Conservation (phyloP, 805 yeast species). For the Cyberlindnera nakhonratchasimensis region DNA sequence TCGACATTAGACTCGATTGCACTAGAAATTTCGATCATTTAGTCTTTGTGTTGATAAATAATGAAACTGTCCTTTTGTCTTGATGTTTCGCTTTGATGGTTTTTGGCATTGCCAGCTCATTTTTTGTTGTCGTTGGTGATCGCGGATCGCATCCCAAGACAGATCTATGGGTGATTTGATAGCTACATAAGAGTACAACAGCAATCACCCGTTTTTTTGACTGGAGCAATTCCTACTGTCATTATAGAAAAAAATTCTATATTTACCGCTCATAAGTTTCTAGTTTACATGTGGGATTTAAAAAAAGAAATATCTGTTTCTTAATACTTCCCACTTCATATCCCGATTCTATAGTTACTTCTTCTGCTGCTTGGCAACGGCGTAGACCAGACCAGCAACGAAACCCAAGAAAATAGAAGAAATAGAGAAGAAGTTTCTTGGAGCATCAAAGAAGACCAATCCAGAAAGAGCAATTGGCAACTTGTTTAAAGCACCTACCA, state of each 20-base stretch:
- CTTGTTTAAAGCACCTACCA: constrained; percentile 99
- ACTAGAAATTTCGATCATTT: constrained; percentile 6
- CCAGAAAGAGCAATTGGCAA: constrained; percentile 97
- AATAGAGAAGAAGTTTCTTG: constrained; percentile 88
- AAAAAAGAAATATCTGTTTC: too few relatives aligned
- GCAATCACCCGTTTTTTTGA: too few relatives aligned
- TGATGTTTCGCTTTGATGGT: neutral
- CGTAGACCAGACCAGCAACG: constrained; percentile 92
- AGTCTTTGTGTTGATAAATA: neutral
- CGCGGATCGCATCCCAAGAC: too few relatives aligned
- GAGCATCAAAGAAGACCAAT: constrained; percentile 89
- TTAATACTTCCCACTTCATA: too few relatives aligned
- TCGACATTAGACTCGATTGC: constrained; percentile 5
- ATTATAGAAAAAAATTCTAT: too few relatives aligned
- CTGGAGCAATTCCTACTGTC: too few relatives aligned
- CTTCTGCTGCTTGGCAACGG: constrained; percentile 86
- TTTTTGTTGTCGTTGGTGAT: neutral
- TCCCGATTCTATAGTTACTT: neutral
- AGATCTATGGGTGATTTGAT: too few relatives aligned
- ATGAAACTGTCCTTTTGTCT: neutral
- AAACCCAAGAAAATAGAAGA: constrained; percentile 91
- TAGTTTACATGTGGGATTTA: too few relatives aligned
- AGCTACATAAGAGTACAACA: too few relatives aligned
- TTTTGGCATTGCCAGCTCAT: too few relatives aligned
- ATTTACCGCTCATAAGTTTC: too few relatives aligned